phyloP scores from a whole-genome alignment of 225 moss, liverwort and hornwort species.

The Polytrichum formosum region DNA sequence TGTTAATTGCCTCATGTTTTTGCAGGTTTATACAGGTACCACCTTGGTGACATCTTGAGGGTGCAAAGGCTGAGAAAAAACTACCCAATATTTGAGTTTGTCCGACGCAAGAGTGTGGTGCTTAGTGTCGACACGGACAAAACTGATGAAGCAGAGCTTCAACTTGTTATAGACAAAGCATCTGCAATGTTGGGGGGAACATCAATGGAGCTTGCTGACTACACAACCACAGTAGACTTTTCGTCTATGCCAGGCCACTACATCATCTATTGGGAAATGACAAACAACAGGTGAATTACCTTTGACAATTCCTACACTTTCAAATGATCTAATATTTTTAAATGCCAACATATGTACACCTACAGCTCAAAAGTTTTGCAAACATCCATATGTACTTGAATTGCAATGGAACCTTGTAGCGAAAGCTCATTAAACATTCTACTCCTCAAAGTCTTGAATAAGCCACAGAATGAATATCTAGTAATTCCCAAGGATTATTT shows the following conservation, averaged over 20 bases:
- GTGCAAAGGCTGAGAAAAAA: slow-evolving; percentile 36
- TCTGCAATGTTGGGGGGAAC: slow-evolving; percentile 24
- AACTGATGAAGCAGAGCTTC: slow-evolving; percentile 73
- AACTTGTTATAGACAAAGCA: slow-evolving; percentile 43
- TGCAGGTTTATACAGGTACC: slow-evolving; percentile 18
- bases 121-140: slow-evolving; percentile 66
- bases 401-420: too few relatives aligned
- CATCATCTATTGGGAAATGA: slow-evolving; percentile 68
- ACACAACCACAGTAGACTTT: slow-evolving; percentile 50
- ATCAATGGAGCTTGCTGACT: slow-evolving; percentile 68
- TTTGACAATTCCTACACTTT: too few relatives aligned
- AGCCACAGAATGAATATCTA: too few relatives aligned
- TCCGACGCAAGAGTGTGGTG: slow-evolving; percentile 58
- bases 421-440: too few relatives aligned
- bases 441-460: too few relatives aligned
- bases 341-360: too few relatives aligned
- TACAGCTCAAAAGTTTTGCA: too few relatives aligned
- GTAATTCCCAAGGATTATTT: too few relatives aligned
- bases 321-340: too few relatives aligned
- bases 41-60: slow-evolving; percentile 48
- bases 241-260: slow-evolving; percentile 54
- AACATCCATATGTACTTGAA: too few relatives aligned
- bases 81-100: slow-evolving; percentile 53
- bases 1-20: too few relatives aligned
- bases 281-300: slow-evolving; percentile 22